phyloP scores from a whole-genome alignment of 2,329 filamentous ascomycete genomes.

The Cercospora sp. region DNA sequence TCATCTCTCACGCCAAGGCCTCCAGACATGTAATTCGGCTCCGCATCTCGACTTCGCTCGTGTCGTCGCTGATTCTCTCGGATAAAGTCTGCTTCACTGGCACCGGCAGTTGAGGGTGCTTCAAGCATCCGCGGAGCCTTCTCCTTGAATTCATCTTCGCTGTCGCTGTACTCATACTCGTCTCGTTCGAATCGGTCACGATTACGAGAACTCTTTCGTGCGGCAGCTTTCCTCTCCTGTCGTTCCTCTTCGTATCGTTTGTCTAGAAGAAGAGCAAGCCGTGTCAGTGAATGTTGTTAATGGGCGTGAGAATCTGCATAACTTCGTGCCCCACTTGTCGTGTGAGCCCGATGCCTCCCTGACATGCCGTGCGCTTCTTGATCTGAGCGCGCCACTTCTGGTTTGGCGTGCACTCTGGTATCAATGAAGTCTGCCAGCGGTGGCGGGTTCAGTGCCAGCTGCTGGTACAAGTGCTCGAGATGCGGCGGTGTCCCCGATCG shows the following conservation, averaged over 20 bases:
- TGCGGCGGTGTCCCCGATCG: constrained; percentile 16
- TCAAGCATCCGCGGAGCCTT: constrained; percentile 40
- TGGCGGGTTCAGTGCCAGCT: constrained; percentile 18
- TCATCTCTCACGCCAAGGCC: constrained; percentile 31
- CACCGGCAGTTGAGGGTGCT: constrained; percentile 30
- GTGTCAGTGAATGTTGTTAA: constrained; percentile 26
- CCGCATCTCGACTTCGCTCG: constrained; percentile 33
- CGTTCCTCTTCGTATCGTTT: constrained; percentile 38
- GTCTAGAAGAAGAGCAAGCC: constrained; percentile 28
- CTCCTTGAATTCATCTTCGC: constrained; percentile 38
- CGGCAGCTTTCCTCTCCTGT: constrained; percentile 25
- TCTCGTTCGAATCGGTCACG: constrained; percentile 36
- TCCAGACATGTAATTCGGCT: constrained; percentile 34
- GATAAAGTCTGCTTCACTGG: constrained; percentile 33
- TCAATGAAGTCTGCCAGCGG: constrained; percentile 23
- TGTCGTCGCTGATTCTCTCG: constrained; percentile 32
- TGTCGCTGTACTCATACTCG: constrained; percentile 40
- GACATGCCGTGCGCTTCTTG: constrained; percentile 15
- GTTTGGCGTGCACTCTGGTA: constrained; percentile 18
- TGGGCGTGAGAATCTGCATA: constrained; percentile 11
- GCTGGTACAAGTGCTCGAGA: constrained; percentile 21
- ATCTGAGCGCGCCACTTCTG: constrained; percentile 23
- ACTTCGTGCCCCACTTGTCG: constrained; percentile 17
- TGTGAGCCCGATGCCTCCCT: constrained; percentile 15
- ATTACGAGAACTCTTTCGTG: constrained; percentile 32